Percentiles rank a stretch among this genome's conserved stretches.
phyloP scores from a whole-genome alignment of 2,329 filamentous ascomycete species.

The Xylariaceae sp. region DNA sequence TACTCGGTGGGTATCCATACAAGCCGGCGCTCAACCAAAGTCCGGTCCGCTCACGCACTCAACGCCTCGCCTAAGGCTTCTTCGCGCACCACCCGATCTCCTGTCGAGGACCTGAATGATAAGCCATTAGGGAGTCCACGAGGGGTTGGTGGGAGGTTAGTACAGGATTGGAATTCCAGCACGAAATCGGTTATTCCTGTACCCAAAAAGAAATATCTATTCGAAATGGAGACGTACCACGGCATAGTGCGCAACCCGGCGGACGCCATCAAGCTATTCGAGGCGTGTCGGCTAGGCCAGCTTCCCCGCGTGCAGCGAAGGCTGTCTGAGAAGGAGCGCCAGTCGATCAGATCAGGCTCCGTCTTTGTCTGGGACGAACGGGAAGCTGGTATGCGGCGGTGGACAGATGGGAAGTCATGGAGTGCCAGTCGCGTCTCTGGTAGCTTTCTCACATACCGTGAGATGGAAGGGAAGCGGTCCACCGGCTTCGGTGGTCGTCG shows the following conservation, averaged over 20 bases:
- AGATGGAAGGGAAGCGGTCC: constrained; percentile 98
- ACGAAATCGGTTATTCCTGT: no score
- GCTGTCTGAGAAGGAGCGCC: constrained; percentile 92
- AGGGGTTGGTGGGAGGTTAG: no score
- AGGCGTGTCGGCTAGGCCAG: constrained; percentile 85
- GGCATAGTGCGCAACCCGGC: constrained; percentile 91
- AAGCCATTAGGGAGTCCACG: no score
- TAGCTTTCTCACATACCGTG: constrained; percentile 93
- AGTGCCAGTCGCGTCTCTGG: constrained; percentile 95
- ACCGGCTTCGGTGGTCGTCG: constrained; percentile 62
- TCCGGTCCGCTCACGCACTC: no score
- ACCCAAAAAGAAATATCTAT: no score
- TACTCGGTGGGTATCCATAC: no score
- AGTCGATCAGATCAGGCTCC: constrained; percentile 91
- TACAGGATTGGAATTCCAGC: no score
- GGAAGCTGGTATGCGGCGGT: constrained; percentile 95
- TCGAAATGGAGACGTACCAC: constrained; percentile 99
- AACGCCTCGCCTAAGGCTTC: no score
- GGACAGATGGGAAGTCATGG: constrained; percentile 99
- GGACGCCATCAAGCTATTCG: constrained; percentile 97
- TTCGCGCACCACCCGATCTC: no score
- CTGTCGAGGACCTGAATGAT: no score
- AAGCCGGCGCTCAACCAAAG: no score
- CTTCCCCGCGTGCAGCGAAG: constrained; percentile 88
- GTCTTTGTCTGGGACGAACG: constrained; percentile 99